Evolutionary conservation across 2,329 filamentous ascomycete species (phyloP).

Genomic region (Pseudocercospora macadamiae): DNA sequence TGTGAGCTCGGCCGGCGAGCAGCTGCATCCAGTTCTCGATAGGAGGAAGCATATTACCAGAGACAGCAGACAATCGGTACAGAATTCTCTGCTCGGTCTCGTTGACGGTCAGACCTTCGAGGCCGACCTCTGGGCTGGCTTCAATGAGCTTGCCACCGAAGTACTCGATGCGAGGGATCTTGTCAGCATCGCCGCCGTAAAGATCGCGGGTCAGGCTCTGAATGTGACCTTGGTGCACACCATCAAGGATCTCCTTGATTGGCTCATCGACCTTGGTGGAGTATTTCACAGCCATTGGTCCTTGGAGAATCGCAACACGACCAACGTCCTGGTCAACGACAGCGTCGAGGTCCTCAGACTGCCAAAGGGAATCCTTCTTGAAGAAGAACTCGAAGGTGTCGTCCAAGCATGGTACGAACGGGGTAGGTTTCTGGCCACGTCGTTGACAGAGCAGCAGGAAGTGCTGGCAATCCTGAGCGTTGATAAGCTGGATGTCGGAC

Average conservation of each 20-base stretch:
- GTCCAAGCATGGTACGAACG: slow-evolving; percentile 93
- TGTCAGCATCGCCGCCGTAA: slow-evolving; percentile 72
- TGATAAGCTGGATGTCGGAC: slow-evolving; percentile 88
- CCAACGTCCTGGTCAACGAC: slow-evolving; percentile 96
- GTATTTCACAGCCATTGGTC: slow-evolving; percentile 88
- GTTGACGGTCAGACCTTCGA: slow-evolving; percentile 83
- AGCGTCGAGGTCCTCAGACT: slow-evolving; percentile 95
- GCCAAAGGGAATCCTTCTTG: slow-evolving; percentile 99
- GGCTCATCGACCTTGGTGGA: slow-evolving; percentile 90
- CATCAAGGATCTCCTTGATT: slow-evolving; percentile 90
- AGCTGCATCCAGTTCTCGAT: slow-evolving; percentile 84
- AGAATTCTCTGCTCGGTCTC: slow-evolving; percentile 78
- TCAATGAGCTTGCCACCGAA: slow-evolving; percentile 88
- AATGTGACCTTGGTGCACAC: slow-evolving; percentile 88
- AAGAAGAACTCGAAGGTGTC: slow-evolving; percentile 99
- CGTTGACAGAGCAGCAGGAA: slow-evolving; percentile 92
- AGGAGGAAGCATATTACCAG: slow-evolving; percentile 74
- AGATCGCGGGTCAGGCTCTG: slow-evolving; percentile 75
- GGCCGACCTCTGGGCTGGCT: slow-evolving; percentile 70
- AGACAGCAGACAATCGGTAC: slow-evolving; percentile 78
- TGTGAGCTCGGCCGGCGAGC: slow-evolving; percentile 81
- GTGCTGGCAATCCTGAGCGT: slow-evolving; percentile 96
- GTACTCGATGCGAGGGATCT: slow-evolving; percentile 87
- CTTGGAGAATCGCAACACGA: slow-evolving; percentile 93
- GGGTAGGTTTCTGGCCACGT: slow-evolving; percentile 91